phyloP scores from a whole-genome alignment of 768 basidiomycete genomes.

The Boletellus emodensis region DNA sequence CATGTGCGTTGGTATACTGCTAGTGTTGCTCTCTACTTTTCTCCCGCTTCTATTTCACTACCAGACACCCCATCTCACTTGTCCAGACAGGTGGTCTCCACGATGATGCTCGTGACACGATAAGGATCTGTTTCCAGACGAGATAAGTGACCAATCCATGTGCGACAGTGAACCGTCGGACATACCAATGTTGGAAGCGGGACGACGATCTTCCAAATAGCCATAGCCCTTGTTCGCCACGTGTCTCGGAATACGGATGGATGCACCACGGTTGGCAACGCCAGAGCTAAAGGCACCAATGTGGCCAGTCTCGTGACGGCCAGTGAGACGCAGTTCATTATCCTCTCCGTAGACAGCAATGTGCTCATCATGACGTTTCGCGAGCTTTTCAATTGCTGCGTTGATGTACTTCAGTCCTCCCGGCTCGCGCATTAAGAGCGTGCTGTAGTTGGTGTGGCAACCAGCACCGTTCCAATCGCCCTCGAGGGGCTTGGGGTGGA shows the following conservation, averaged over 20 bases:
- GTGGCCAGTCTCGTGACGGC: slow-evolving; percentile 96
- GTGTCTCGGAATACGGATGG: slow-evolving; percentile 92
- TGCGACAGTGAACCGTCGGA: slow-evolving; percentile 7
- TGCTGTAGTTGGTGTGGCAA: slow-evolving; percentile 97
- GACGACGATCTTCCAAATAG: slow-evolving; percentile 94
- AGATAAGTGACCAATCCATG: slow-evolving; percentile 1
- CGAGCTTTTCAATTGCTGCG: slow-evolving; percentile 88
- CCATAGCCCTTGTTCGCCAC: slow-evolving; percentile 91
- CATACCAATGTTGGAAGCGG: slow-evolving; percentile 95
- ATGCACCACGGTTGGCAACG: slow-evolving; percentile 96
- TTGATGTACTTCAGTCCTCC: slow-evolving; percentile 93
- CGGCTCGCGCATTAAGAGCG: slow-evolving; percentile 88
- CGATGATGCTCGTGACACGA: slow-evolving; percentile 84
- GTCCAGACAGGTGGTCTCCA: slow-evolving; percentile 80
- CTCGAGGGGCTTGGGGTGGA: slow-evolving; percentile 97
- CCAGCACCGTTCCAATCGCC: slow-evolving; percentile 99
- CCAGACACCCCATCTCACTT: slow-evolving; percentile 36
- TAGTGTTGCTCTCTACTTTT: slow-evolving; percentile 10
- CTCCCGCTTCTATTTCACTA: slow-evolving; percentile 7
- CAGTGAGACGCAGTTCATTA: slow-evolving; percentile 94
- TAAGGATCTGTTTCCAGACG: slow-evolving; percentile 69
- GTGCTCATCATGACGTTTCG: slow-evolving; percentile 88
- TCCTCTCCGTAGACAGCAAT: slow-evolving; percentile 98
- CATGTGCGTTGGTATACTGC: slow-evolving; percentile 22
- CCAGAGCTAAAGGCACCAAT: slow-evolving; percentile 89